Evolutionary conservation across 768 basidiomycete genomes (phyloP), one percentile per base, ranked within the genome.

Genomic region (Amanita thiersii): DNA sequence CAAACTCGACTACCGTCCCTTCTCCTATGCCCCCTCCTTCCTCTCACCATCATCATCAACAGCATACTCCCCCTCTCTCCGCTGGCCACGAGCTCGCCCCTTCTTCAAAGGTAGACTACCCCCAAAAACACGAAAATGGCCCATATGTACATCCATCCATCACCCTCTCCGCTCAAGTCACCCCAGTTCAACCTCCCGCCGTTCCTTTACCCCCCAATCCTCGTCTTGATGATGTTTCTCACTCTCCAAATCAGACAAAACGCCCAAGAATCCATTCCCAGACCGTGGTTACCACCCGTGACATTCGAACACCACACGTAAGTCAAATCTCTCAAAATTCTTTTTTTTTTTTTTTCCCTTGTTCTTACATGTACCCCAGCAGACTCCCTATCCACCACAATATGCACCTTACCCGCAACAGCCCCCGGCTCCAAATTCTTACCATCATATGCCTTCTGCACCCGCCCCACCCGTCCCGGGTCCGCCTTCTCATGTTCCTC

Each of bases 291-390:
- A 46, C 52, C 33, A 56, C 68, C 61, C 74, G 62, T 62, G 68
- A 75, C 48, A 60, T 57, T 42, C 73, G 73, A 48, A 59, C 66
- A 32, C 57, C 66, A 56, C 72, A 75, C 64, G 74, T 77, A 69
- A 64, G 65, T 59, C 12, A 48, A 36, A 39, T 43, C 37, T 39
- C 49, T 29, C 18, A 41, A 35, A 17, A 25, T 30, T 44, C 43
- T 39, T 37, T 47, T 43, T 25, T 28, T 40, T 31, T 15, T 43
- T 34, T 44, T 47, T 31, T 51, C 46, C 21, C 25, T 36, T 14
- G 15, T 29, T 50, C 48, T 11, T 32, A n/a, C n/a, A n/a, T n/a
- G n/a, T n/a, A 28, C 32, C 31, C 49, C 42, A 40, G 44, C 51
- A 66, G 64, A 47, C 60, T 39, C 40, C 64, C 19, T 73, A 70